Percentiles rank a stretch among this genome's conserved stretches.
Conservation (phyloP, 257 asterid genomes). For the Solanum stenotomum region DNA sequence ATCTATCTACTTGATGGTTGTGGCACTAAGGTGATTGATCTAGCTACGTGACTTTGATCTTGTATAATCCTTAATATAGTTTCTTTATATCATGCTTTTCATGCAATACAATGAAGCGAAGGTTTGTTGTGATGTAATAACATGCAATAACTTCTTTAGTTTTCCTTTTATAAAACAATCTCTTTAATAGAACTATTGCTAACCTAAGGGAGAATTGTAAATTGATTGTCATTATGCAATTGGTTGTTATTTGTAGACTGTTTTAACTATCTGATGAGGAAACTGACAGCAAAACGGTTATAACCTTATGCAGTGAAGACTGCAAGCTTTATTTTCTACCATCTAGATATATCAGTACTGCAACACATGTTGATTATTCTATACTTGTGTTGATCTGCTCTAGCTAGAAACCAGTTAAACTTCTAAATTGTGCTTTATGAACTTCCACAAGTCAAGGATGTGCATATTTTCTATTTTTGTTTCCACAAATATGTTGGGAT, state of each 20-base stretch:
- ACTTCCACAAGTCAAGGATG: neutral
- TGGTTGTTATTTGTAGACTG: neutral
- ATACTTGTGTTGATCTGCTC: neutral
- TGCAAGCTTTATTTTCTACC: neutral
- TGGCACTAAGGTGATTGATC: neutral
- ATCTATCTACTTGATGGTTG: neutral
- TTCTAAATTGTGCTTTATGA: neutral
- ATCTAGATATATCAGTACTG: neutral
- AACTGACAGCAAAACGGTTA: neutral
- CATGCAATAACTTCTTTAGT: neutral
- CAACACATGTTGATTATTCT: neutral
- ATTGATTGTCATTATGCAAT: neutral
- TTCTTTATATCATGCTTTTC: neutral
- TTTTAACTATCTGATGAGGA: neutral
- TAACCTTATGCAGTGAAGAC: neutral
- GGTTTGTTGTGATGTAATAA: neutral
- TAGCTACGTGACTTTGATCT: neutral
- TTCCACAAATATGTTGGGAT: constrained; percentile 1
- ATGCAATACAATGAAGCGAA: neutral
- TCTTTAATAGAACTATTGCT: neutral
- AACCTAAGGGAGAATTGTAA: too few species aligned
- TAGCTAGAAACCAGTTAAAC: neutral
- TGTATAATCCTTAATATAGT: neutral
- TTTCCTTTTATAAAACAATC: neutral
- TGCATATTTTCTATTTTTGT: constrained; percentile 7